Conservation (phyloP, 306 rosid genomes). For the Oxytropis ochrocephala region DNA sequence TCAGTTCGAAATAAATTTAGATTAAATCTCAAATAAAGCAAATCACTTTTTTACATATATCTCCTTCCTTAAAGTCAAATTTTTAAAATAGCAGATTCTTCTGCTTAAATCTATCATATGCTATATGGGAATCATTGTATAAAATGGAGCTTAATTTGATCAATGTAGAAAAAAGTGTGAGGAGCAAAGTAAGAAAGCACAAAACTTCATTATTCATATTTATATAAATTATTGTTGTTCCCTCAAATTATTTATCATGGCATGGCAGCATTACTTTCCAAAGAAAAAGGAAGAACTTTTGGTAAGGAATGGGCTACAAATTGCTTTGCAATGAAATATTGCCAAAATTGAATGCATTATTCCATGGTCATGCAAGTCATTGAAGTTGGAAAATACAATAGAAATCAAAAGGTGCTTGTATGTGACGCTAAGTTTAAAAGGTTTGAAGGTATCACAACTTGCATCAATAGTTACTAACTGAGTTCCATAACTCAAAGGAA, state of each 20-base stretch:
- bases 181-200: neutral
- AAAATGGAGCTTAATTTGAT: no score
- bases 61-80: no score
- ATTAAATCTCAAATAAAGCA: no score
- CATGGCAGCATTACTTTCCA: neutral
- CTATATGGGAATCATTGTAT: no score
- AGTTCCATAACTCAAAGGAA: neutral
- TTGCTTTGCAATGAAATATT: neutral
- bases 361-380: neutral
- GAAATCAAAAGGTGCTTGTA: constrained; percentile 9
- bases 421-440: constrained; percentile 1
- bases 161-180: neutral
- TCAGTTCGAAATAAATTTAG: no score
- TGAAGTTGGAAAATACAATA: neutral
- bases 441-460: neutral
- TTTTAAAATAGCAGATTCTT: no score
- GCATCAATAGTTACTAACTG: constrained; percentile 1
- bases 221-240: neutral
- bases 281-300: neutral
- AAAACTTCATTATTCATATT: neutral
- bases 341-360: neutral
- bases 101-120: no score
- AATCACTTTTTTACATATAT: no score
- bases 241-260: neutral
- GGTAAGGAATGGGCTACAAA: neutral